These are phyloP conservation scores for Curvularia eragrostidis DNA, from an alignment of 2,329 filamentous ascomycete species.

Conservation along the genomic window DNA sequence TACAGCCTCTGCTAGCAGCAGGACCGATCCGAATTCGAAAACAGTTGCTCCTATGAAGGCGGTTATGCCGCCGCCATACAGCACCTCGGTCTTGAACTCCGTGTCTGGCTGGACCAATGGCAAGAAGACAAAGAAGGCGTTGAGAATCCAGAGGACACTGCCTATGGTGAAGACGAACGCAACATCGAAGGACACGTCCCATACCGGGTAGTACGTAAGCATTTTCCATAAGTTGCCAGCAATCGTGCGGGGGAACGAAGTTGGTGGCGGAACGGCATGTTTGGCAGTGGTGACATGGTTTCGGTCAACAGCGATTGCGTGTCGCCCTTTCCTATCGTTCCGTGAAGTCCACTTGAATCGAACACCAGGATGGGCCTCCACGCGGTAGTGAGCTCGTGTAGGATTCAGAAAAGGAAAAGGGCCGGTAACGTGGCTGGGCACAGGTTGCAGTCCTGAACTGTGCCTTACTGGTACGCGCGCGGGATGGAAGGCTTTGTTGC, in stretches of 20 bases:
- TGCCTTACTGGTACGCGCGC: constrained; percentile 36
- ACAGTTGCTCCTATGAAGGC: constrained; percentile 72
- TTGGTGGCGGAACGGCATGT: constrained; percentile 44
- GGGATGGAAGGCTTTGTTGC: constrained; percentile 39
- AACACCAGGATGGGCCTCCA: constrained; percentile 43
- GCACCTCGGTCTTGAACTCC: constrained; percentile 62
- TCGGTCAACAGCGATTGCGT: constrained; percentile 45
- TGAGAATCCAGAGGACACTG: constrained; percentile 55
- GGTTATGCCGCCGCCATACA: constrained; percentile 65
- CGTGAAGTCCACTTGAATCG: constrained; percentile 50
- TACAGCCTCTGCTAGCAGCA: constrained; percentile 71
- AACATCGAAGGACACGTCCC: constrained; percentile 65
- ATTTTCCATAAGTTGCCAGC: constrained; percentile 55
- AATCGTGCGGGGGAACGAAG: constrained; percentile 42
- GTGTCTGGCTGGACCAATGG: constrained; percentile 62
- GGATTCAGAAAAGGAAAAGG: constrained; percentile 60
- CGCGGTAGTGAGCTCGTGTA: constrained; percentile 43
- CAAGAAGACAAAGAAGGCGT: constrained; percentile 69
- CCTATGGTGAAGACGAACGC: constrained; percentile 62
- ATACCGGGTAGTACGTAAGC: constrained; percentile 60
- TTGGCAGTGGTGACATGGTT: constrained; percentile 19
- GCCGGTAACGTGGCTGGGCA: constrained; percentile 42
- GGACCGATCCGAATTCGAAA: constrained; percentile 68
- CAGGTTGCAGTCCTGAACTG: constrained; percentile 28
- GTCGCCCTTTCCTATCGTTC: constrained; percentile 55